phyloP scores from a whole-genome alignment of 306 rosid genomes.

The Senna tora region DNA sequence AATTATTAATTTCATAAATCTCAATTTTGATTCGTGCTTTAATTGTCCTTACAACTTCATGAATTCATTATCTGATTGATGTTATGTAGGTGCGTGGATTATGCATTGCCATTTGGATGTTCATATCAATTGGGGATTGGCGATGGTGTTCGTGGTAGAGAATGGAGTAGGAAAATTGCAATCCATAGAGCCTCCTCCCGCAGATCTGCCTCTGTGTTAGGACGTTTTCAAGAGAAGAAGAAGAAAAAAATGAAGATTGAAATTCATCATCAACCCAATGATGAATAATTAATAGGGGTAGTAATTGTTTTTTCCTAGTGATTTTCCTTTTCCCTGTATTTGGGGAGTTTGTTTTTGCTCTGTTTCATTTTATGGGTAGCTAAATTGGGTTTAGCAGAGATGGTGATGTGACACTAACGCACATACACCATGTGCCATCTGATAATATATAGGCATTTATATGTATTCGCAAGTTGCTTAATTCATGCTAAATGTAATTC shows the following conservation, averaged over 20 bases:
- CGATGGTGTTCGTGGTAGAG: constrained; percentile 83
- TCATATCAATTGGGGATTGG: constrained; percentile 91
- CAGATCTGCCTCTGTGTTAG: constrained; percentile 79
- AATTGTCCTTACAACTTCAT: too few species aligned
- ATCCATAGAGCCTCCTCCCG: constrained; percentile 76
- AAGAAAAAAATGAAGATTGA: too few species aligned
- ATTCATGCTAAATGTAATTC: too few species aligned
- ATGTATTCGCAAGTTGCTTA: too few species aligned
- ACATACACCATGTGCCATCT: constrained; percentile 28
- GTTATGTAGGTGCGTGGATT: constrained; percentile 71
- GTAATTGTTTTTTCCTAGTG: constrained; percentile 34
- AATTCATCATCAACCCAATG: not conserved
- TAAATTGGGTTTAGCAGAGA: constrained; percentile 35
- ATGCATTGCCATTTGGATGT: constrained; percentile 98
- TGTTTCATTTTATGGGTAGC: constrained; percentile 36
- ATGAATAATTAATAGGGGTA: constrained; percentile 21
- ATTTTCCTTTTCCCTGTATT: constrained; percentile 54
- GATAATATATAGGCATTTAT: constrained; percentile 9
- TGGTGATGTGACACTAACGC: constrained; percentile 33
- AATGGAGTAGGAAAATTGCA: constrained; percentile 76
- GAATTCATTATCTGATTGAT: not conserved
- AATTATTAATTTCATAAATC: not conserved
- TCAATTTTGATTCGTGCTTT: too few species aligned
- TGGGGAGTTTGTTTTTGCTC: constrained; percentile 33
- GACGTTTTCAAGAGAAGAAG: not conserved